phyloP scores from a whole-genome alignment of 192 early-diverging fungal genomes.

The Podila clonocystis region DNA sequence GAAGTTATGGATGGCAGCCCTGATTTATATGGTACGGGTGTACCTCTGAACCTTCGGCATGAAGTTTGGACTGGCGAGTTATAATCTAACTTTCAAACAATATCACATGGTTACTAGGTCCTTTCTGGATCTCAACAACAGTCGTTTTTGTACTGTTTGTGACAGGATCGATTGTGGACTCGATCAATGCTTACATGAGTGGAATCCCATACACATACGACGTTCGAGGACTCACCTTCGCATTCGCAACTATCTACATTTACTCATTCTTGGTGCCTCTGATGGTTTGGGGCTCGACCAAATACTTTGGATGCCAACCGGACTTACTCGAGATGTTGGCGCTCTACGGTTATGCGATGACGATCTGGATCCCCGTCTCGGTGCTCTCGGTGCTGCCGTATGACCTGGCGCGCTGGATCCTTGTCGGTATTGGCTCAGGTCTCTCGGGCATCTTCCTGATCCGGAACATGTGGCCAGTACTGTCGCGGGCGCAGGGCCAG shows the following conservation, averaged over 20 bases:
- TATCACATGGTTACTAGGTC: slow-evolving; percentile 60
- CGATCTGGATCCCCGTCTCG: slow-evolving; percentile 94
- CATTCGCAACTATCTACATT: slow-evolving; percentile 82
- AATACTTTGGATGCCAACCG: slow-evolving; percentile 86
- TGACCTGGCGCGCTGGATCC: slow-evolving; percentile 83
- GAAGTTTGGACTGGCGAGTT: not conserved
- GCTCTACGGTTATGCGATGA: slow-evolving; percentile 92
- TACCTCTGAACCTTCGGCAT: too few relatives aligned
- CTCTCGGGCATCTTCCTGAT: slow-evolving; percentile 74
- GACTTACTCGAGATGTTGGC: slow-evolving; percentile 88
- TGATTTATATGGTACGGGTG: slow-evolving; percentile 86
- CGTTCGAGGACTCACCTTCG: slow-evolving; percentile 84
- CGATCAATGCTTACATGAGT: slow-evolving; percentile 76
- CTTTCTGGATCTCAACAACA: slow-evolving; percentile 98
- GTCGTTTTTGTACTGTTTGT: slow-evolving; percentile 98
- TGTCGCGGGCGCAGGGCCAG: slow-evolving; percentile 75
- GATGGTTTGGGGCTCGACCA: slow-evolving; percentile 81
- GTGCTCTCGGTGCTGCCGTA: slow-evolving; percentile 85
- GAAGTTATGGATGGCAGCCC: slow-evolving; percentile 85
- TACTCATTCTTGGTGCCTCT: slow-evolving; percentile 79
- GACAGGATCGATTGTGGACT: slow-evolving; percentile 88
- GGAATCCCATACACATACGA: slow-evolving; percentile 73
- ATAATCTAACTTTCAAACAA: slow-evolving; percentile 4
- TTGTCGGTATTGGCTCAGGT: slow-evolving; percentile 80
- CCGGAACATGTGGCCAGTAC: slow-evolving; percentile 69